Conservation (phyloP, 2,329 filamentous ascomycete species). For the Alternaria novae-zelandiae region DNA sequence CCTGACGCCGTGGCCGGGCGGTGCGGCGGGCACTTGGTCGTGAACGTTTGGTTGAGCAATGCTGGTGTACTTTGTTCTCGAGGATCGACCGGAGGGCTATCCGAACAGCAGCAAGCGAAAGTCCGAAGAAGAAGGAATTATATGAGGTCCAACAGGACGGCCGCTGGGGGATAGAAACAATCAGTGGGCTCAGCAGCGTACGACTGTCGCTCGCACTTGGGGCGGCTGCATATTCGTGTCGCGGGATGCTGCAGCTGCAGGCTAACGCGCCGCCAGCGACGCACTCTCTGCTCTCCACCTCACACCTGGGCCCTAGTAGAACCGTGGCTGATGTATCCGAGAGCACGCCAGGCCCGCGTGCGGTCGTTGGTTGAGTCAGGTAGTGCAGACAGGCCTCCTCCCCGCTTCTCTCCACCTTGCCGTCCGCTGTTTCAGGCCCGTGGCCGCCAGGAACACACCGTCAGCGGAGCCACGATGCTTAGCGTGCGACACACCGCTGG, state of each 20-base stretch:
- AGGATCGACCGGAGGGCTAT: conserved; percentile 17
- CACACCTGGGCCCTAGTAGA: conserved; percentile 16
- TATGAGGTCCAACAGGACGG: background rate
- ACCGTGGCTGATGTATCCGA: conserved; percentile 18
- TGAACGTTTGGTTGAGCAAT: conserved; percentile 1
- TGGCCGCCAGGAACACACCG: conserved; percentile 21
- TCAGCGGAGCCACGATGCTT: conserved; percentile 12
- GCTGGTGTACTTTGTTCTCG: conserved; percentile 4
- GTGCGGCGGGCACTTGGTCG: conserved; percentile 19
- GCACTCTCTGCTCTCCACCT: conserved; percentile 15
- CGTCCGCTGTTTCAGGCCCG: conserved; percentile 35
- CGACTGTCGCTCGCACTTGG: conserved; percentile 11
- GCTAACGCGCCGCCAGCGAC: conserved; percentile 20
- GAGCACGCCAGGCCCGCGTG: conserved; percentile 22
- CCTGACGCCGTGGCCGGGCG: conserved; percentile 14
- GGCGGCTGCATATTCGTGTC: conserved; percentile 29
- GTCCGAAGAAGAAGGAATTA: conserved; percentile 13
- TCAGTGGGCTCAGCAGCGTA: conserved; percentile 15
- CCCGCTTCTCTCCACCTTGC: conserved; percentile 26
- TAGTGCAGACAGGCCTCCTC: conserved; percentile 15
- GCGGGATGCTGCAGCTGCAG: conserved; percentile 27
- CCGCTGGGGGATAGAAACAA: conserved; percentile 9
- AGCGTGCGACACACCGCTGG: conserved; percentile 34
- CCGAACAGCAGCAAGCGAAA: conserved; percentile 9
- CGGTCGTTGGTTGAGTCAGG: conserved; percentile 11